Evolutionary conservation across 805 yeast genomes (phyloP).

Genomic region (Isabelozyma gotoi): DNA sequence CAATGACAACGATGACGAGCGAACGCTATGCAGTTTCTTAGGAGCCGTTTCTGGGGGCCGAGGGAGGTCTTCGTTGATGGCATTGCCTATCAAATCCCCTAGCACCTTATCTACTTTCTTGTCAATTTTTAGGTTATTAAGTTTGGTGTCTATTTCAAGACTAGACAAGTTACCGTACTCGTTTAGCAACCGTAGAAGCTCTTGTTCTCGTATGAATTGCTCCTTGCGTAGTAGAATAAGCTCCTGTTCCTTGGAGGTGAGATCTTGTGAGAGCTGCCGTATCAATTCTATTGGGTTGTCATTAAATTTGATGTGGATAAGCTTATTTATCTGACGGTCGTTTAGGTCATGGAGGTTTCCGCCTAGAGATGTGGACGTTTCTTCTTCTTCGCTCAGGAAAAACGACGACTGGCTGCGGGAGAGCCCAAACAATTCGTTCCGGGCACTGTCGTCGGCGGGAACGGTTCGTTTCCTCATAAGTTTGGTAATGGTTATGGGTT

Average conservation of each 20-base stretch:
- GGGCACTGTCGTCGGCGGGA: not conserved
- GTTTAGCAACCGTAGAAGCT: constrained; percentile 27
- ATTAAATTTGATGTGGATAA: constrained; percentile 22
- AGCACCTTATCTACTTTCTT: constrained; percentile 19
- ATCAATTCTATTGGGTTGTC: constrained; percentile 32
- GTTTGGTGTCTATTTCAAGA: constrained; percentile 31
- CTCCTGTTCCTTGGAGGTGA: constrained; percentile 49
- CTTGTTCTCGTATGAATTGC: constrained; percentile 33
- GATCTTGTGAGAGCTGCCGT: constrained; percentile 47
- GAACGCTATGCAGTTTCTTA: too few species aligned
- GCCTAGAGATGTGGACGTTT: constrained; percentile 7
- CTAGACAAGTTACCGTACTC: constrained; percentile 37
- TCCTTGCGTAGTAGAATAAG: constrained; percentile 35
- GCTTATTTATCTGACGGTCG: constrained; percentile 17
- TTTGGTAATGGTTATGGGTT: not conserved
- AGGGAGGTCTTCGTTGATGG: constrained; percentile 21
- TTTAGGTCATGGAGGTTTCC: constrained; percentile 18
- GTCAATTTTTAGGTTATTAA: constrained; percentile 15
- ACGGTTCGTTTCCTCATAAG: not conserved
- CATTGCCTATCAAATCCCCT: constrained; percentile 26
- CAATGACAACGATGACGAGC: too few species aligned
- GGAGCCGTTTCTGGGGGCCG: not conserved
- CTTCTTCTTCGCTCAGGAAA: not conserved
- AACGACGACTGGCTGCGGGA: not conserved
- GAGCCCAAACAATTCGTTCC: not conserved